Evolutionary conservation across 2,329 filamentous ascomycete genomes (phyloP).

Genomic region (Aspergillus texensis): DNA sequence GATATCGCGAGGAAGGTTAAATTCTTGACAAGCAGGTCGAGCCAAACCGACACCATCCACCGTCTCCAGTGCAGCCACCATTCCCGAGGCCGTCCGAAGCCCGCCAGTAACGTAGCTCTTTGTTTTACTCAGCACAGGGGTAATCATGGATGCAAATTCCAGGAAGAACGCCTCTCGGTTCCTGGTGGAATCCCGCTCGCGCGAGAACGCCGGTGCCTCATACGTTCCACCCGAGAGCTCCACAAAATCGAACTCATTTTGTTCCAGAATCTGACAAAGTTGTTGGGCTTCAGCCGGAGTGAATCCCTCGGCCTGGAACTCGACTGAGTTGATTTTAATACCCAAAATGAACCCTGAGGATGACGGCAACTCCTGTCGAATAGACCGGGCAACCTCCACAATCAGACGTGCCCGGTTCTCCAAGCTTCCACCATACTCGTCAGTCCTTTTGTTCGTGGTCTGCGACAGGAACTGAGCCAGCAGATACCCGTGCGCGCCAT

Average conservation of each 20-base stretch:
- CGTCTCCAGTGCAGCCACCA: constrained; percentile 60
- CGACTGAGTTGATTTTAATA: constrained; percentile 64
- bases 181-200: constrained; percentile 58
- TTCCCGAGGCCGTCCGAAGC: constrained; percentile 57
- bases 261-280: constrained; percentile 41
- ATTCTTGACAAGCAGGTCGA: constrained; percentile 57
- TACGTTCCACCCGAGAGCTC: constrained; percentile 65
- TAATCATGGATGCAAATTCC: constrained; percentile 60
- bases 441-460: constrained; percentile 60
- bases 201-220: constrained; percentile 55
- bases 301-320: constrained; percentile 53
- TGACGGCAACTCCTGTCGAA: constrained; percentile 23
- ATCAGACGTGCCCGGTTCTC: constrained; percentile 68
- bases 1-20: constrained; percentile 33
- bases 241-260: constrained; percentile 49
- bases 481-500: constrained; percentile 62
- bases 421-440: constrained; percentile 67
- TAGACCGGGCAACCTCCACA: constrained; percentile 53
- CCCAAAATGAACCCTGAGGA: constrained; percentile 48
- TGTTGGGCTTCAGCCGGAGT: constrained; percentile 53
- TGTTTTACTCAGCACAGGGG: constrained; percentile 53
- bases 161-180: constrained; percentile 63
- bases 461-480: constrained; percentile 59
- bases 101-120: constrained; percentile 64
- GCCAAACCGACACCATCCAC: constrained; percentile 65